These are phyloP conservation scores for Fusarium sulawesiense DNA, from an alignment of 2,329 filamentous ascomycete genomes.

Conservation along the genomic window DNA sequence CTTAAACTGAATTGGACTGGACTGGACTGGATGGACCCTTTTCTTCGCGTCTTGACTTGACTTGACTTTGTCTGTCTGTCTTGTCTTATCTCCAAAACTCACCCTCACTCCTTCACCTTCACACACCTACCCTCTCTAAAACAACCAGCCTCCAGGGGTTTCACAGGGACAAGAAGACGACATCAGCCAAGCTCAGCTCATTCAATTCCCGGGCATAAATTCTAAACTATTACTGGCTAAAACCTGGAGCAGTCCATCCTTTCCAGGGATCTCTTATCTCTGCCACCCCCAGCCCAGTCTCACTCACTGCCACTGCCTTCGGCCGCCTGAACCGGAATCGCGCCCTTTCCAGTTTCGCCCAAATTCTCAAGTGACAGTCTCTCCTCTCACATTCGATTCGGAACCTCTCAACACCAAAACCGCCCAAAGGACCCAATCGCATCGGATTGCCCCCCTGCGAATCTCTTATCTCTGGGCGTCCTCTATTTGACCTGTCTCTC, in stretches of 20 bases:
- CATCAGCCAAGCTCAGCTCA: slow-evolving; percentile 6
- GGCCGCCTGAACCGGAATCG: slow-evolving; percentile 6
- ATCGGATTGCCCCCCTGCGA: slow-evolving; percentile 15
- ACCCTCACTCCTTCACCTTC: not conserved
- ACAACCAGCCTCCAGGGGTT: not conserved
- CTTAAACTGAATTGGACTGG: not conserved
- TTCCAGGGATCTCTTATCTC: slow-evolving; percentile 34
- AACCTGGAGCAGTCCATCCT: not conserved
- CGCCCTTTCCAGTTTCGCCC: slow-evolving; percentile 3
- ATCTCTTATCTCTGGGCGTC: slow-evolving; percentile 26
- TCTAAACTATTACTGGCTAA: not conserved
- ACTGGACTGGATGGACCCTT: slow-evolving; percentile 4
- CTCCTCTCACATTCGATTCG: not conserved
- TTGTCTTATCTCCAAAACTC: slow-evolving; percentile 4
- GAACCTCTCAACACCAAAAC: slow-evolving; percentile 11
- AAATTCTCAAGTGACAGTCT: slow-evolving; percentile 5
- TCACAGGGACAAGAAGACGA: not conserved
- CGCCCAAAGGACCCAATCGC: not conserved
- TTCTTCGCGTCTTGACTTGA: not conserved
- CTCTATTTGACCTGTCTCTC: slow-evolving; percentile 12
- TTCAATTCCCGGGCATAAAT: not conserved
- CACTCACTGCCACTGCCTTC: not conserved
- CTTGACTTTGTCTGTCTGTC: not conserved
- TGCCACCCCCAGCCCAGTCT: slow-evolving; percentile 8
- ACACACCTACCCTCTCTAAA: not conserved